These are phyloP conservation scores for Cubamyces lactineus DNA, from an alignment of 768 basidiomycete genomes.

Conservation along the genomic window DNA sequence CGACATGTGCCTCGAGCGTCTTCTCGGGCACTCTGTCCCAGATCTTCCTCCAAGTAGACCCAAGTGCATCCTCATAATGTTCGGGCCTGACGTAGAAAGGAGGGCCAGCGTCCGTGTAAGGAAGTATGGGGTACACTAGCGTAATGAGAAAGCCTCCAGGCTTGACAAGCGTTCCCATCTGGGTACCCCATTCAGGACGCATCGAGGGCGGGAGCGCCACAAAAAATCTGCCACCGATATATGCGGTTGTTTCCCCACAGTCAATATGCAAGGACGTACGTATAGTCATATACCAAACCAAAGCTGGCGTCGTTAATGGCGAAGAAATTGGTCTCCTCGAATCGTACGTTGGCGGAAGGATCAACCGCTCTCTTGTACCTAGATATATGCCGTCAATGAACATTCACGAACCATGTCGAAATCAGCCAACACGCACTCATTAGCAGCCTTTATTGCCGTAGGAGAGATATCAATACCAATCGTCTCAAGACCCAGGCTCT, in stretches of 20 bases:
- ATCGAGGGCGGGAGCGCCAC: conserved; percentile 64
- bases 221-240: conserved; percentile 55
- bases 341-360: conserved; percentile 35
- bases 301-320: conserved; percentile 39
- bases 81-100: conserved; percentile 63
- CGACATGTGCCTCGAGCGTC: conserved; percentile 46
- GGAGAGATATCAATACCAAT: conserved; percentile 60
- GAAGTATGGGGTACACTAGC: conserved; percentile 56
- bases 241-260: too few species aligned
- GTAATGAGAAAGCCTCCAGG: conserved; percentile 67
- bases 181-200: conserved; percentile 57
- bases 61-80: conserved; percentile 56
- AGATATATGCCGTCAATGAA: neutral
- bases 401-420: neutral
- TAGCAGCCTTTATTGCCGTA: conserved; percentile 47
- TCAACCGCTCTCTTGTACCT: neutral
- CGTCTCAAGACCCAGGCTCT: conserved; percentile 48
- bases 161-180: conserved; percentile 59
- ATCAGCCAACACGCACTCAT: conserved; percentile 8
- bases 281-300: conserved; percentile 69
- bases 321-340: conserved; percentile 60
- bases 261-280: conserved; percentile 37
- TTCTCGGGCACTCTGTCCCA: conserved; percentile 52
- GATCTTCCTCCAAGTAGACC: conserved; percentile 54
- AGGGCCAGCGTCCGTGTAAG: conserved; percentile 52